phyloP scores from a whole-genome alignment of 2,329 filamentous ascomycete species.

The Lecanicillium sp. region DNA sequence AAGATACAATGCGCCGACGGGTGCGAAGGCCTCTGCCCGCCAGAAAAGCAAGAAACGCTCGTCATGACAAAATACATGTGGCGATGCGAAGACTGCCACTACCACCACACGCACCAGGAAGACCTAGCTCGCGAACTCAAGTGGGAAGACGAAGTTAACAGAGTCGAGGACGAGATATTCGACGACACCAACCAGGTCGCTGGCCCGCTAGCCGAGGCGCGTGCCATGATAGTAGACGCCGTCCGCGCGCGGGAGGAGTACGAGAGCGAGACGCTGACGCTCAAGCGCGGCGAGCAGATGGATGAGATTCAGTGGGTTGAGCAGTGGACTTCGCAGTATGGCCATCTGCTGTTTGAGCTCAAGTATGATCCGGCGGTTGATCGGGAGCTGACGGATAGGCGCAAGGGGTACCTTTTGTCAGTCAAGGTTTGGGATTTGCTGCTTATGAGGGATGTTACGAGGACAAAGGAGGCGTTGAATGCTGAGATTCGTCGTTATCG shows the following conservation, averaged over 20 bases:
- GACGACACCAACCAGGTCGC: background rate
- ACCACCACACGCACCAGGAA: conserved; percentile 1
- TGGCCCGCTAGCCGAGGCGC: background rate
- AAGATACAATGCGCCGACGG: conserved; percentile 19
- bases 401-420: conserved; percentile 11
- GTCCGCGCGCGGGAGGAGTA: conserved; percentile 4
- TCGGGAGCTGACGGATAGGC: conserved; percentile 3
- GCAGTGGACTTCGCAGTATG: conserved; percentile 20
- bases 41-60: conserved; percentile 12
- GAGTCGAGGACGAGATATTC: background rate
- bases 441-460: conserved; percentile 13
- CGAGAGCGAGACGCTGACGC: conserved; percentile 7
- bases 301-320: conserved; percentile 19
- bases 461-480: conserved; percentile 9
- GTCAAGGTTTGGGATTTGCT: conserved; percentile 16
- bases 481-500: background rate
- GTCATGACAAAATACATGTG: conserved; percentile 16
- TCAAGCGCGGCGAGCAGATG: conserved; percentile 7
- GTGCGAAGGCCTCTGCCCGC: conserved; percentile 17
- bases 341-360: conserved; percentile 14
- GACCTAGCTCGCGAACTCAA: conserved; percentile 7
- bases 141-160: conserved; percentile 8
- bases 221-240: conserved; percentile 4
- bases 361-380: conserved; percentile 6
- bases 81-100: conserved; percentile 20